Evolutionary conservation across 2,329 filamentous ascomycete genomes (phyloP).

Genomic region (Colletotrichum sp.): DNA sequence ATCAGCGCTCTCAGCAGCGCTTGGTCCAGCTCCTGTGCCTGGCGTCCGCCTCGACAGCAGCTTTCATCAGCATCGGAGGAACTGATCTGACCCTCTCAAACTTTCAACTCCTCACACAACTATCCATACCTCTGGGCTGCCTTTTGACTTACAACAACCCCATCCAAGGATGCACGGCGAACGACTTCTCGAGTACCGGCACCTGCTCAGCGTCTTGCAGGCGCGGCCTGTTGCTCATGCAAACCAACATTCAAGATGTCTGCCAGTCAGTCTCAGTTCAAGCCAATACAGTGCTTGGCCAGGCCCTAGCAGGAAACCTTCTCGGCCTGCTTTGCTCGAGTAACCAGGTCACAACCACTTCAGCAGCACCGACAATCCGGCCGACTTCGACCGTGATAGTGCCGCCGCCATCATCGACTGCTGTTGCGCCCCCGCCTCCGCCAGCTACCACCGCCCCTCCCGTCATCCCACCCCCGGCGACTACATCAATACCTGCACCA

Average conservation of each 20-base stretch:
- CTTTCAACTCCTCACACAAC: constrained; percentile 44
- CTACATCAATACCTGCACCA: not conserved
- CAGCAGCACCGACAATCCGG: not conserved
- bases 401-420: not conserved
- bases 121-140: constrained; percentile 41
- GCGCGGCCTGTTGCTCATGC: constrained; percentile 28
- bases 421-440: not conserved
- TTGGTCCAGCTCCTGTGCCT: constrained; percentile 4
- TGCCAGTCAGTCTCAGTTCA: constrained; percentile 29
- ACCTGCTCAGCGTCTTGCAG: constrained; percentile 43
- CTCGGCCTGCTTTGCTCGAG: constrained; percentile 38
- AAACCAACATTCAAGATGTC: constrained; percentile 31
- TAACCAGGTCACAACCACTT: not conserved
- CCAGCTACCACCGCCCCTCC: not conserved
- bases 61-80: constrained; percentile 1
- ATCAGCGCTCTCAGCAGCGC: not conserved
- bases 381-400: not conserved
- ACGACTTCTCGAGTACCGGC: constrained; percentile 39
- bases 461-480: not conserved
- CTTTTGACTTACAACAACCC: constrained; percentile 45
- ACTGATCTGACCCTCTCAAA: constrained; percentile 33
- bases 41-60: not conserved
- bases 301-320: constrained; percentile 40
- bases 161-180: constrained; percentile 38
- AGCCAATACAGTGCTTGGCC: constrained; percentile 37